Evolutionary conservation across 2,329 filamentous ascomycete species (phyloP).

Genomic region (Aspergillus persii): DNA sequence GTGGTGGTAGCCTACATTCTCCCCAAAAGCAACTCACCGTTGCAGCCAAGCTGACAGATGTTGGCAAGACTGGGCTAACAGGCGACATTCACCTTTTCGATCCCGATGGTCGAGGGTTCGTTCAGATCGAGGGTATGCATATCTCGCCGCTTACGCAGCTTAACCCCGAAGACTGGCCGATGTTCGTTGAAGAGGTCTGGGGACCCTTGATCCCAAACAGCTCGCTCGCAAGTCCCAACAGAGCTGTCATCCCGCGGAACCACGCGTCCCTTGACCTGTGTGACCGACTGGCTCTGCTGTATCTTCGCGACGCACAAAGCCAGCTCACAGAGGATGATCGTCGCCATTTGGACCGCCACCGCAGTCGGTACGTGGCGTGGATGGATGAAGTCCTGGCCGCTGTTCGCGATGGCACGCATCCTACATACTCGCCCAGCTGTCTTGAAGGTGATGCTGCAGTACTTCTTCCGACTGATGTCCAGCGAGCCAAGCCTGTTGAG

Average conservation of each 20-base stretch:
- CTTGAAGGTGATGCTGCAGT: neutral
- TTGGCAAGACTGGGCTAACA: neutral
- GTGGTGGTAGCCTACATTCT: neutral
- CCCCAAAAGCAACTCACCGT: neutral
- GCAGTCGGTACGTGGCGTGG: slow-evolving; percentile 1
- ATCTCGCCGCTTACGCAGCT: neutral
- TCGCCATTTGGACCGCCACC: neutral
- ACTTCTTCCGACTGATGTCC: neutral
- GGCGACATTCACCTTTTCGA: slow-evolving; percentile 8
- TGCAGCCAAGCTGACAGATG: neutral
- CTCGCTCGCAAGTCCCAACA: neutral
- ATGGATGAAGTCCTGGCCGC: slow-evolving; percentile 1
- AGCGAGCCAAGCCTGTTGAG: neutral
- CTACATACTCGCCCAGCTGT: neutral
- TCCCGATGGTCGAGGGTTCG: neutral
- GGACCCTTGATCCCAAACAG: neutral
- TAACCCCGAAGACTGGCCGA: neutral
- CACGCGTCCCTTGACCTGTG: neutral
- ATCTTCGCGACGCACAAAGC: neutral
- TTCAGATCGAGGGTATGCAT: slow-evolving; percentile 4
- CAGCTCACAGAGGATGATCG: neutral
- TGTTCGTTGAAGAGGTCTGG: neutral
- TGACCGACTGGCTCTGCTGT: neutral
- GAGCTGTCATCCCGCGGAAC: neutral
- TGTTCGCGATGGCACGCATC: neutral